Conservation (phyloP, 2,329 filamentous ascomycete genomes). For the Beauveria sp. region DNA sequence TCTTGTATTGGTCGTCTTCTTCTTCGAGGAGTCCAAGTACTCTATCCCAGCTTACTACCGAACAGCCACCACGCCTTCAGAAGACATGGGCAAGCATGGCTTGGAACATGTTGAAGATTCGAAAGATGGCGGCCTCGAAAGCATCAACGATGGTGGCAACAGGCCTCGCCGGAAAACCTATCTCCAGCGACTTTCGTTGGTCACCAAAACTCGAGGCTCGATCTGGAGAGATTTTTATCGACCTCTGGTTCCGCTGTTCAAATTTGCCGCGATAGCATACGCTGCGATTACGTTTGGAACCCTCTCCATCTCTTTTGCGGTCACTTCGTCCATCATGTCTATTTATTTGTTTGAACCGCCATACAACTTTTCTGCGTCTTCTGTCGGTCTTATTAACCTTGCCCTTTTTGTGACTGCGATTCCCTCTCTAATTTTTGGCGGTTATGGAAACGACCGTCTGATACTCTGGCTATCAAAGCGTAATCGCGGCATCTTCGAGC, state of each 20-base stretch:
- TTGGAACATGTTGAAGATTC: neutral
- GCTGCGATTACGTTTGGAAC: neutral
- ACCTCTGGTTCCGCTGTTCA: neutral
- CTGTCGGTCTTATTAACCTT: slow-evolving; percentile 20
- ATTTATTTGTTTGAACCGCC: slow-evolving; percentile 16
- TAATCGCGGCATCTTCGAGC: slow-evolving; percentile 33
- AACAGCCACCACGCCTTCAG: neutral
- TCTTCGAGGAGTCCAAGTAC: slow-evolving; percentile 3
- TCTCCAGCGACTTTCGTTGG: neutral
- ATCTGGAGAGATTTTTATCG: neutral
- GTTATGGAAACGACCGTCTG: slow-evolving; percentile 28
- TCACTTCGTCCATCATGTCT: neutral
- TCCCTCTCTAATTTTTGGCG: slow-evolving; percentile 28
- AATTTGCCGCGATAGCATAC: slow-evolving; percentile 1
- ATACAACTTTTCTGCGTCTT: slow-evolving; percentile 20
- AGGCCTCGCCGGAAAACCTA: neutral
- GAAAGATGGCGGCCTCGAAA: neutral
- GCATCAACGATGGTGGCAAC: neutral
- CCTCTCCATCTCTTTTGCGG: neutral
- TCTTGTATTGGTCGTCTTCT: neutral
- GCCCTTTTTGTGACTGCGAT: slow-evolving; percentile 27
- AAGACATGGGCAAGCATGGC: neutral
- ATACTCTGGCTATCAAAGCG: slow-evolving; percentile 27
- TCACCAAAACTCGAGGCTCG: neutral
- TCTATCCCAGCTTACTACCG: neutral